phyloP scores from a whole-genome alignment of 1,284 basidiomycete species.

The Phenoliferia sp. region DNA sequence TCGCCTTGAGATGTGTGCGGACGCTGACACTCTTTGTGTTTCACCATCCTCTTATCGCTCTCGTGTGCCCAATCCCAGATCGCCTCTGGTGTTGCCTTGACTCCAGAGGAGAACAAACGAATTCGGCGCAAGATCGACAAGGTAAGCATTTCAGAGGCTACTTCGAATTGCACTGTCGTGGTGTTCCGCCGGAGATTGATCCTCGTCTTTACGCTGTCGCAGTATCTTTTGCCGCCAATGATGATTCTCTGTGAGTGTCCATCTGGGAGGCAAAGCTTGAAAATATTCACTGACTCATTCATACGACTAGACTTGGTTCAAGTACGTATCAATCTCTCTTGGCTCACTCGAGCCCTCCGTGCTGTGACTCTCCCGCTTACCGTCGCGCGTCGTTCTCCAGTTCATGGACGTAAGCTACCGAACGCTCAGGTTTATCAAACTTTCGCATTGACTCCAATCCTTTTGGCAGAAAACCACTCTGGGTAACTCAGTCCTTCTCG shows the following conservation, averaged over 20 bases:
- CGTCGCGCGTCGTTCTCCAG: too few relatives aligned
- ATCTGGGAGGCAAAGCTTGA: background rate
- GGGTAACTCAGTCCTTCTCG: slow-evolving; percentile 43
- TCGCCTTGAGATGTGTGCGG: too few relatives aligned
- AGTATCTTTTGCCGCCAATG: slow-evolving; percentile 38
- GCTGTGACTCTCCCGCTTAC: too few relatives aligned
- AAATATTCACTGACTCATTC: background rate
- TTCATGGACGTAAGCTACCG: slow-evolving; percentile 30
- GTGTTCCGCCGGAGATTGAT: background rate
- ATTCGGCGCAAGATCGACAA: slow-evolving; percentile 37
- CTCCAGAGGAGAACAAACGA: slow-evolving; percentile 35
- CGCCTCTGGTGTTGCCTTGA: slow-evolving; percentile 2
- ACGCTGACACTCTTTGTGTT: too few relatives aligned
- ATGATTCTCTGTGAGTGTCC: slow-evolving; percentile 14
- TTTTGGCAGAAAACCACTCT: slow-evolving; percentile 54
- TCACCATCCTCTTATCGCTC: background rate
- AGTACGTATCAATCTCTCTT: too few relatives aligned
- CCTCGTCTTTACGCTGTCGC: background rate
- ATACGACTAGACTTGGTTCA: background rate
- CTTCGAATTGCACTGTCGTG: background rate
- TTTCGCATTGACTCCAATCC: slow-evolving; percentile 23
- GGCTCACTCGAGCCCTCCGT: too few relatives aligned
- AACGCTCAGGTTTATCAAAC: background rate
- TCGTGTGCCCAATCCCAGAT: background rate
- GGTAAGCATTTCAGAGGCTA: background rate